Evolutionary conservation across 2,329 filamentous ascomycete species (phyloP), one percentile per base, ranked within the genome.

Genomic region (Pezicula radicicola): DNA sequence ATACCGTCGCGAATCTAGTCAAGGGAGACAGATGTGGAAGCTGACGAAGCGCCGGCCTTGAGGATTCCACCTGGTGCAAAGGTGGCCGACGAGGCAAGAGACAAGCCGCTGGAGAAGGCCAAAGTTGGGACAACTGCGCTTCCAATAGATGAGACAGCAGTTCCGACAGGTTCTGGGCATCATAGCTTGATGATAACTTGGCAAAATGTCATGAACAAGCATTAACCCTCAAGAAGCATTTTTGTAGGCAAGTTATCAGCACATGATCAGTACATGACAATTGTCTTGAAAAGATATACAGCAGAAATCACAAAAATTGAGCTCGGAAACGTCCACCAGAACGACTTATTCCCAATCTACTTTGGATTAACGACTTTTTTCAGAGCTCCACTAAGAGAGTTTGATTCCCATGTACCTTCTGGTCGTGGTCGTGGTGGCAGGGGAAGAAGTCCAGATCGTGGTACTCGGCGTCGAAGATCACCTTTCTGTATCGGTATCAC

Each of bases 61-160:
- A 71, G 69, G 41, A 69, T 64, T 27, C 62, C 69, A 13, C 68
- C 70, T 4, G 62, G 58, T 4, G 49, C 43, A 28, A 58, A 62
- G 2, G 55, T 54, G 10, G 53, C 57, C 2, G 60, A 53, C 0
- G 60, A 48, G 1, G 55, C 53, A 28, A 60, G 42, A 21, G 52
- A 53, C 13, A 55, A 54, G 1, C 61, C 60, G 19, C 65, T 59
- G 1, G 60, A 60, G 55, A 68, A 62, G 2, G 60, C 56, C 1
- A 68, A 53, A 1, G 63, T 63, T 6, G 66, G 61, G 2, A 61
- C 58, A 13, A 53, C 44, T 21, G 59, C 58, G 9, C 60, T 52
- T n/a, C 54, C 51, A 7, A 56, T 46, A 16, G 60, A 57, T 6
- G 57, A 28, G 10, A 55, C 48, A 5, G 54, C 52, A 35, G 48